Conservation (phyloP, 2,329 filamentous ascomycete species). For the Colletotrichum sp. region DNA sequence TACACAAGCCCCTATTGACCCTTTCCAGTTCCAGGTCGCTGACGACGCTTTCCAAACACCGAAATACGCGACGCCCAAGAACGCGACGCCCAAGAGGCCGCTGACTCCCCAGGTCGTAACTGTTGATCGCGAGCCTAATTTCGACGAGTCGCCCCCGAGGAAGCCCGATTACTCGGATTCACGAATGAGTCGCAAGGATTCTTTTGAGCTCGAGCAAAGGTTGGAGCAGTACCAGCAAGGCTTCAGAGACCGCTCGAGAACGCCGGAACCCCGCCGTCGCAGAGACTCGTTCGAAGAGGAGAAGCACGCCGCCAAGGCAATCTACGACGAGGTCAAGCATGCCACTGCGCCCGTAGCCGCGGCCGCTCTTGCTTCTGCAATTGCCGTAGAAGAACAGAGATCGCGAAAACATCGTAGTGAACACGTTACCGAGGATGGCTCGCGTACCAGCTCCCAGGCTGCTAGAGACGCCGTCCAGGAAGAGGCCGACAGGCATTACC, state of each 20-base stretch:
- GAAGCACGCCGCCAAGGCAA: slow-evolving; percentile 47
- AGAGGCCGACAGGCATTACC: slow-evolving; percentile 63
- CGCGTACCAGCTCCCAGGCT: slow-evolving; percentile 34
- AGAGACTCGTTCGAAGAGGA: slow-evolving; percentile 36
- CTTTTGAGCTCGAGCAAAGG: slow-evolving; percentile 47
- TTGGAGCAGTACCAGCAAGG: slow-evolving; percentile 31
- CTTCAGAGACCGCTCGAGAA: slow-evolving; percentile 26
- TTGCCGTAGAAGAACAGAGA: slow-evolving; percentile 46
- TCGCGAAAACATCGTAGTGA: slow-evolving; percentile 36
- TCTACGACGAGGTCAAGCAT: slow-evolving; percentile 51
- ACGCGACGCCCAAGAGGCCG: slow-evolving; percentile 43
- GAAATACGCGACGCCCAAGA: slow-evolving; percentile 22
- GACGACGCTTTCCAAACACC: slow-evolving; percentile 58
- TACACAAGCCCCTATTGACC: slow-evolving; percentile 49
- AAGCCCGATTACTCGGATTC: slow-evolving; percentile 29
- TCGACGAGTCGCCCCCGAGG: slow-evolving; percentile 40
- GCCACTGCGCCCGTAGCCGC: slow-evolving; percentile 54
- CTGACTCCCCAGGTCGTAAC: slow-evolving; percentile 58
- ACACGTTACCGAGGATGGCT: slow-evolving; percentile 36
- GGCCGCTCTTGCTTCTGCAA: slow-evolving; percentile 52
- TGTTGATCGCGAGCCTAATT: slow-evolving; percentile 59
- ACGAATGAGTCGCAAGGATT: slow-evolving; percentile 55
- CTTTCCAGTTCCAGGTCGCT: slow-evolving; percentile 63
- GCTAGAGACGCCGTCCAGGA: slow-evolving; percentile 55
- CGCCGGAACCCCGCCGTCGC: slow-evolving; percentile 24